A percentile compares a stretch with the other conserved stretches of the same genome.
Evolutionary conservation across 1,284 basidiomycete genomes (phyloP).

Genomic region (Ganoderma sinense): DNA sequence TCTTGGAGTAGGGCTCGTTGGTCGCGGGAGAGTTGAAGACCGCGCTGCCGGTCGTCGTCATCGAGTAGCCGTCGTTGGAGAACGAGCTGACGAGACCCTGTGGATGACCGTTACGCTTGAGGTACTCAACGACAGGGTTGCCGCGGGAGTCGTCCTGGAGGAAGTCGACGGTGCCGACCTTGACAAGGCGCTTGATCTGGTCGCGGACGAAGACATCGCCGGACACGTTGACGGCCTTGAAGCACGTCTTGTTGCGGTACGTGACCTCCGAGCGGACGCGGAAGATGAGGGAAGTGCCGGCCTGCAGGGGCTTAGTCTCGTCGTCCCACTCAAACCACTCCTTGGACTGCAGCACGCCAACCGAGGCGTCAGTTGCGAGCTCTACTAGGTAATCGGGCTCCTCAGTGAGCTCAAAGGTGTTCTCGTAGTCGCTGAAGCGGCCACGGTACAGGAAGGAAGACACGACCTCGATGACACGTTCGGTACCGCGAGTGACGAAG

Average conservation of each 20-base stretch:
- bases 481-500: slow-evolving; percentile 76
- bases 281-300: slow-evolving; percentile 91
- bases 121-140: slow-evolving; percentile 93
- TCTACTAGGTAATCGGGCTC: slow-evolving; percentile 90
- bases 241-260: slow-evolving; percentile 92
- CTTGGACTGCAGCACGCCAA: slow-evolving; percentile 94
- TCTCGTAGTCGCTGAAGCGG: slow-evolving; percentile 90
- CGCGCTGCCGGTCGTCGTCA: slow-evolving; percentile 65
- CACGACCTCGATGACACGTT: slow-evolving; percentile 91
- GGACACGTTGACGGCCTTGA: slow-evolving; percentile 82
- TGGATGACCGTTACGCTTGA: slow-evolving; percentile 88
- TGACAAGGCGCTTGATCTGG: slow-evolving; percentile 86
- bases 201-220: slow-evolving; percentile 90
- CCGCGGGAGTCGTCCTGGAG: slow-evolving; percentile 88
- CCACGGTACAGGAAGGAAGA: slow-evolving; percentile 98
- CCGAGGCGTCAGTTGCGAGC: slow-evolving; percentile 79
- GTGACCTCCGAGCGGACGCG: slow-evolving; percentile 85
- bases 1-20: slow-evolving; percentile 95
- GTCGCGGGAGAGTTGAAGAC: slow-evolving; percentile 83
- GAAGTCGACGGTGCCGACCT: slow-evolving; percentile 91
- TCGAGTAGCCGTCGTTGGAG: slow-evolving; percentile 85
- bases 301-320: slow-evolving; percentile 77
- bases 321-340: slow-evolving; percentile 99
- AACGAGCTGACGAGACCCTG: slow-evolving; percentile 84
- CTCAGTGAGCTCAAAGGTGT: slow-evolving; percentile 94